Conservation (phyloP, 257 asterid genomes). For the Solanum chaucha region DNA sequence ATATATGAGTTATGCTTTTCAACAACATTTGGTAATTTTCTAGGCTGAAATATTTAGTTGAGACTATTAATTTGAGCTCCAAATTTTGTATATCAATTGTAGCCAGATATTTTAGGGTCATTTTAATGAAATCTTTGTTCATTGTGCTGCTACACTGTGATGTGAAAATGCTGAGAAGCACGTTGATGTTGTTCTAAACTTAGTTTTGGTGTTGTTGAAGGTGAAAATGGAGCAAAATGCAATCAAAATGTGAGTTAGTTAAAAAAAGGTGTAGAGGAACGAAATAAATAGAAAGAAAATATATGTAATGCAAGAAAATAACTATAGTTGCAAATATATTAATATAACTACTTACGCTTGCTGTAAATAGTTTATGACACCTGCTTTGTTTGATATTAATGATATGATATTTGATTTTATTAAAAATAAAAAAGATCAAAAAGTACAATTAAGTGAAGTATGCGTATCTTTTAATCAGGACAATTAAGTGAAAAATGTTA, state of each 20-base stretch:
- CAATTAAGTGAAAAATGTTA: background rate
- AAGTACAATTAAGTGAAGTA: background rate
- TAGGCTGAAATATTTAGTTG: background rate
- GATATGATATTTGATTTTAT: background rate
- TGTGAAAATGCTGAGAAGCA: background rate
- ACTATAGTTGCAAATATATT: background rate
- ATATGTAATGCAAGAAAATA: background rate
- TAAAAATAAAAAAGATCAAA: background rate
- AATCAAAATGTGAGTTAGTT: background rate
- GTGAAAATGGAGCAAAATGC: background rate
- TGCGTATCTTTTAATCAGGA: background rate
- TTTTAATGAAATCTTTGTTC: background rate
- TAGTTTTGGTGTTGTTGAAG: background rate
- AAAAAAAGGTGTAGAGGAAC: background rate
- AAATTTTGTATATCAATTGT: background rate
- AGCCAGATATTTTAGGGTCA: background rate
- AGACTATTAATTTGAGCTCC: background rate
- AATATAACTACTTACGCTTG: background rate
- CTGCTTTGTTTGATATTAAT: background rate
- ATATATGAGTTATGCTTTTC: background rate
- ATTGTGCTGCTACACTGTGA: background rate
- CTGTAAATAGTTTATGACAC: background rate
- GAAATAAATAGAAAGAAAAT: background rate
- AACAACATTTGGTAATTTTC: background rate
- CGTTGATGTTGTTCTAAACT: background rate